Base-by-base conservation (phyloP, 1,284 basidiomycete genomes). In the Chondrostereum purpureum region DNA sequence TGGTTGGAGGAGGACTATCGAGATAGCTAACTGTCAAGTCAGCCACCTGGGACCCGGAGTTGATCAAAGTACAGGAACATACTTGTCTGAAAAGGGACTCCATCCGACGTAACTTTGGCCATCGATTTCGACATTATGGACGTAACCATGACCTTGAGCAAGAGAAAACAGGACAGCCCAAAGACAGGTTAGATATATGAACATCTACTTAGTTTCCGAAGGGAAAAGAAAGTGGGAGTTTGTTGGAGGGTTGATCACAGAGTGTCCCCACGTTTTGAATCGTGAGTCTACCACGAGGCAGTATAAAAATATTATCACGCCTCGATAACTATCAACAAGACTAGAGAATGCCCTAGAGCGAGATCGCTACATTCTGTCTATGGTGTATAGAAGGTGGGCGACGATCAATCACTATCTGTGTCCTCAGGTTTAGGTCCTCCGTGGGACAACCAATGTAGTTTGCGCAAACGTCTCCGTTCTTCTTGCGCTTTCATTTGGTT, bases 401-500 rank as follows among this genome's bases (percentile, higher is more conserved):
- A 50, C 47, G 50, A 69, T 43, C 24, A 39, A 46, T 82, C 83
- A 52, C 77, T 79, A 52, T 89, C 86, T 16, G 83, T 89, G 53
- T 89, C 86, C 60, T 89, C 86, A 44, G 87, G 86, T 56, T 80
- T 85, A 31, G 78, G 76, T 20, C 78, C 91, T 44, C 93, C 93
- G 58, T 78, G 79, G 16, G 76, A 80, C 49, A 96, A 70, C 91
- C 91, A 97, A 50, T 78, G 73, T 50, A 95, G 61, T 68, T 92
- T 92, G 55, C 91, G 73, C 58, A 83, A 61, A 53, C 82, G 72
- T 58, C 88, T 71, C 49, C 91, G 73, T 66, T 92, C 91, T 64
- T 92, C 90, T 63, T 81, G 83, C 5, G 78, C 90, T 67, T 96
- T 96, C 53, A 86, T 39, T 63, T 95, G 90, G 68, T 96, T 96